Evolutionary conservation across 2,329 filamentous ascomycete genomes (phyloP), one percentile per base, ranked within the genome.

Genomic region (Sarocladium kiliense): DNA sequence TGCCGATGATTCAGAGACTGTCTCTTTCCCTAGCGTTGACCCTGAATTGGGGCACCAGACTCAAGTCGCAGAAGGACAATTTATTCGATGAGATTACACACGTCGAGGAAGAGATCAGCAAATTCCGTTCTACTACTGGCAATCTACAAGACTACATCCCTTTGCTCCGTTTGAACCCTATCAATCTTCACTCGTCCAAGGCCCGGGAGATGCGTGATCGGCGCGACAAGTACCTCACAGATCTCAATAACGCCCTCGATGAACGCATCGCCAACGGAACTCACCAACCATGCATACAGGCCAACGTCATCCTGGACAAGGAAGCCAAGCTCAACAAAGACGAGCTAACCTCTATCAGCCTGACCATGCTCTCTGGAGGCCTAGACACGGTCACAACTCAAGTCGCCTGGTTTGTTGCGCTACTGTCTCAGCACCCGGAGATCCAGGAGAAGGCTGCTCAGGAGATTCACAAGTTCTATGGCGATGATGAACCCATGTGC

Each of bases 361-460:
- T 88, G 58, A 87, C 84, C 1, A 88, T 88, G 85, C 70, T 88
- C 3, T 84, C 81, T 0, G 85, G 84, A 0, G 85, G 84, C 0
- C 71, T 88, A 3, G 85, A 88, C 58, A 88, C 85, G 0, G 77
- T 88, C 34, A 86, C 83, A 1, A 87, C 84, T 0, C 72, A 85
- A 4, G 78, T 87, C 1, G 80, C 83, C 3, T 87, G 84, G 84
- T 84, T 81, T 61, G 75, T 87, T 53, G 81, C 78, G 0, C 71
- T 85, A 26, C 68, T 88, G 2, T 77, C 82, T 0, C 76, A 81
- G 45, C 74, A 81, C 21, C 79, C 78, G 0, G 83, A 87, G 56
- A 77, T 88, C 5, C 85, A 88, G 60, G 72, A 80, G 5, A 84
- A 80, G 62, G 85, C 84, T 0, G 68, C 77, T 6, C 61, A 69